Evolutionary conservation across 176 grass and related monocot genomes (phyloP), one percentile per base, ranked within the genome.

Genomic region (Tillandsia leiboldiana): DNA sequence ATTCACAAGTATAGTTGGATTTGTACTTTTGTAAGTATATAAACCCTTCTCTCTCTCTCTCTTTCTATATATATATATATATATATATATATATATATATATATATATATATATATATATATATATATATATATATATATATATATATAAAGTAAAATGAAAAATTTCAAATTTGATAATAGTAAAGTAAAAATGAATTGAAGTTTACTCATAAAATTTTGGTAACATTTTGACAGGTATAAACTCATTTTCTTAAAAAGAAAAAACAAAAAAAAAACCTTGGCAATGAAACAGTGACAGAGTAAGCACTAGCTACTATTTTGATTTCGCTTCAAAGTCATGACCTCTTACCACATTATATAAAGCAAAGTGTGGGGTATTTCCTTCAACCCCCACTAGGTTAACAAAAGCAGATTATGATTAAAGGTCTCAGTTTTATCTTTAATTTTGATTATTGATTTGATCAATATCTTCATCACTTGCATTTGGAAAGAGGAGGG

Each of bases 391-490:
- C 56, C 56, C 20, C n/a, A 54, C 15, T 54, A 13, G 52, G 14
- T 71, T 71, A 33, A 51, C 51, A 51, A 64, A 72, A 79, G 26
- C 51, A 53, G 26, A 51, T 81, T 75, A 74, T 80, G 82, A 90
- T 87, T 90, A 95, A 75, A 71, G 83, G 81, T 72, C 75, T 69
- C 65, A 90, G 90, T 75, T 77, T 80, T 80, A 90, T 84, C 81
- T 77, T 48, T 48, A 56, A 80, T 51, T 47, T 28, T 58, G 59
- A 3, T 26, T 29, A 27, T 58, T 53, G 49, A 66, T 47, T 57
- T 62, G 26, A 66, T 56, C 65, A 50, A 73, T 71, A 56, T 50
- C 77, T 72, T 63, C 79, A 61, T 11, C 70, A 72, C 56, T 70
- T 65, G 42, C 81, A 47, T 57, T 65, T 53, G 27, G 28, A 83